Evolutionary conservation across 176 grass and related monocot genomes (phyloP).

Genomic region (Secale cereale): DNA sequence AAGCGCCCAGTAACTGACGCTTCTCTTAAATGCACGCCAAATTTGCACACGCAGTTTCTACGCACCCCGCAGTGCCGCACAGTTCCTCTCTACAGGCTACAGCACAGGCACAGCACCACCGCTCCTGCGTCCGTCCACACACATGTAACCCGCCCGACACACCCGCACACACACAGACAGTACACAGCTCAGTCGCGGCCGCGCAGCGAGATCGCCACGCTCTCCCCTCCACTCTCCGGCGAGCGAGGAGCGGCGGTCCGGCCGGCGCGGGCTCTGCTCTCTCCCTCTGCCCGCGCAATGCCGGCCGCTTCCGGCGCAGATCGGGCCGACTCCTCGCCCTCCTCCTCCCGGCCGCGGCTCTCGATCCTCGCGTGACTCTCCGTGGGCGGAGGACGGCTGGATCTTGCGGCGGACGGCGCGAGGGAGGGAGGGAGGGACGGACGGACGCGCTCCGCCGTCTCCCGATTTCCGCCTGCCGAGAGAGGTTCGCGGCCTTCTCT

Average conservation of each 20-base stretch:
- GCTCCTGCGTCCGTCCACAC: neutral
- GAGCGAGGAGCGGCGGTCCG: neutral
- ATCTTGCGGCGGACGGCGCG: slow-evolving; percentile 36
- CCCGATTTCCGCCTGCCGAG: slow-evolving; percentile 6
- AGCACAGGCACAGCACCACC: neutral
- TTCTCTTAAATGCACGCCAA: slow-evolving; percentile 38
- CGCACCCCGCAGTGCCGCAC: neutral
- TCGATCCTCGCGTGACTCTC: neutral
- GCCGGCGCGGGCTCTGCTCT: neutral
- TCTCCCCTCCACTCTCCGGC: slow-evolving; percentile 6
- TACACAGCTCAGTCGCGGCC: slow-evolving; percentile 35
- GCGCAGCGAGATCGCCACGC: slow-evolving; percentile 30
- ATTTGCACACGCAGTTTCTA: neutral
- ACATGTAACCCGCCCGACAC: slow-evolving; percentile 30
- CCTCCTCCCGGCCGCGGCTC: neutral
- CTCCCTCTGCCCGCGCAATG: slow-evolving; percentile 35
- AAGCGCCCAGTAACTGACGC: neutral
- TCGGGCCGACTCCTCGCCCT: slow-evolving; percentile 15
- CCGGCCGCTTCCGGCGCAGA: slow-evolving; percentile 20
- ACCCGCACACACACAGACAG: slow-evolving; percentile 1
- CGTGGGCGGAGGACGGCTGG: neutral
- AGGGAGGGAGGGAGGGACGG: neutral
- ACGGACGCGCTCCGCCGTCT: neutral
- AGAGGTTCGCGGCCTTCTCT: slow-evolving; percentile 30
- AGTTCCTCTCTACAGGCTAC: no score